Evolutionary conservation across 306 rosid genomes (phyloP), one percentile per base, ranked within the genome.

Genomic region (Macrotyloma uniflorum): DNA sequence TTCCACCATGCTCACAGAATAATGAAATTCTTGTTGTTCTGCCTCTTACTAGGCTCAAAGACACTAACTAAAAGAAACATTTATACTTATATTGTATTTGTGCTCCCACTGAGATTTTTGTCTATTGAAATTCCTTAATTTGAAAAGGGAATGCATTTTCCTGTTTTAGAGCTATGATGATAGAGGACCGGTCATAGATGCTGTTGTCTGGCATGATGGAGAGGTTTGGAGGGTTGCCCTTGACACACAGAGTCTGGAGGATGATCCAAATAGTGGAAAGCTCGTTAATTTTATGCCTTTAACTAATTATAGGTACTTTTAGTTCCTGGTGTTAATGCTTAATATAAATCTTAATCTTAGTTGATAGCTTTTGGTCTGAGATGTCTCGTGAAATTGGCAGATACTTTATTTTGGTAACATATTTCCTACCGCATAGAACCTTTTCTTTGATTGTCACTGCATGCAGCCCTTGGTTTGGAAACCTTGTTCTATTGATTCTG

Each of bases 161-260:
- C 16, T 83, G 72, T 74, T 62, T 67, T 81, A 95, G 99, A 88
- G 86, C 88, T 95, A 91, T 51, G 91, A 93, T 66, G 99, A 95
- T 81, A 88, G 88, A 83, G 99, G 99, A 54, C 99, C 99, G 36
- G 75, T 84, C 71, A 78, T 95, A 79, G 97, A 95, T 85, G 96
- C 98, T 71, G 94, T 95, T 86, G 98, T 91, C 32, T 95, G 99
- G 99, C 94, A 93, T 71, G 97, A 91, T 80, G 99, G 98, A 83
- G 98, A 93, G 84, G 87, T 88, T 62, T 95, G 99, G 99, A 89
- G 97, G 85, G 97, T 80, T 83, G 97, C 99, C 83, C 82, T 95
- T 79, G 99, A 95, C 82, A 93, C 97, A 46, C 96, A 86, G 54
- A 86, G 87, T 80, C 97, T 95, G 42, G 98, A 91, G 86, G 98